Percentiles rank a stretch among this genome's conserved stretches.
Evolutionary conservation across 148 eudicot species (phyloP).

Genomic region (Chenopodium formosanum): DNA sequence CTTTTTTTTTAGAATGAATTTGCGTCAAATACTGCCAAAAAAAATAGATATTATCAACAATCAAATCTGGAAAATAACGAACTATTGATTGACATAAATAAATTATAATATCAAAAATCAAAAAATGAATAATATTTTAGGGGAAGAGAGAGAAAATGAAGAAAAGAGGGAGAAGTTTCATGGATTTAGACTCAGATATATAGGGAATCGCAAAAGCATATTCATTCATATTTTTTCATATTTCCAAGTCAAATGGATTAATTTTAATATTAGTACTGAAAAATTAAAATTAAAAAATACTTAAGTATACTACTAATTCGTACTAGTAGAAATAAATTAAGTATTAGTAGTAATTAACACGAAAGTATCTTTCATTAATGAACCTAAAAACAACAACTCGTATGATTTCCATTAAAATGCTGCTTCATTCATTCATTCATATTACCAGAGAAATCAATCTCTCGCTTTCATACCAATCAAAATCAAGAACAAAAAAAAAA

Average conservation of each 20-base stretch:
- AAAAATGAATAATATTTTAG: background rate
- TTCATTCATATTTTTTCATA: conserved; percentile 9
- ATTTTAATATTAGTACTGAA: background rate
- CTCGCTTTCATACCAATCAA: no score
- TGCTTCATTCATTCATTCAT: background rate
- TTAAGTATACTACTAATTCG: background rate
- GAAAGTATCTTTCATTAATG: conserved; percentile 4
- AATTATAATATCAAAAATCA: no score
- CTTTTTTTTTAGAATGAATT: background rate
- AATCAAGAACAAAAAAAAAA: background rate
- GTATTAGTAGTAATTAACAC: background rate
- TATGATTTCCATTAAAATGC: background rate
- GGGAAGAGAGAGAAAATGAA: background rate
- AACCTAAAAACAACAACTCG: background rate
- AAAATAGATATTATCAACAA: conserved; percentile 2
- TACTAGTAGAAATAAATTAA: background rate
- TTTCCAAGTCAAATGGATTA: background rate
- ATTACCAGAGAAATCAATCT: no score
- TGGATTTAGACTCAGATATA: conserved; percentile 17
- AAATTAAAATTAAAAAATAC: no score
- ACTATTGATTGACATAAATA: background rate
- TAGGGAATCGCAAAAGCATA: conserved; percentile 32
- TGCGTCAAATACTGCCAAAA: conserved; percentile 13
- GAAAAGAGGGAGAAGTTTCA: conserved; percentile 25
- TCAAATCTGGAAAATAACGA: conserved; percentile 25